Base-by-base conservation (phyloP, 768 basidiomycete genomes). In the Suillus hirtellus region DNA sequence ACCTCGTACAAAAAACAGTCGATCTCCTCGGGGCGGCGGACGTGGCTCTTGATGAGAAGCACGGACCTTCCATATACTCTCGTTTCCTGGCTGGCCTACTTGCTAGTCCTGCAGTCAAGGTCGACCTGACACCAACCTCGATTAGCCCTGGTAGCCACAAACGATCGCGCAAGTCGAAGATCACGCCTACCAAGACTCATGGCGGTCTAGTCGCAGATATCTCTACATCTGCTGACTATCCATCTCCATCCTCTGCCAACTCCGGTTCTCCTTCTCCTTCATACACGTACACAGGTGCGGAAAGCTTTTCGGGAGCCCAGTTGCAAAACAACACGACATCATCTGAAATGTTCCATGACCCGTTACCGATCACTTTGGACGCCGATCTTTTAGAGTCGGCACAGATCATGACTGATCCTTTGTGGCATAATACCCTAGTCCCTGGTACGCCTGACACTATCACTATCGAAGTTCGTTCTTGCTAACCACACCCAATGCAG, bases 51-150 rank as follows among this genome's bases (percentile, higher is more conserved):
- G 93, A 95, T 74, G 88, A 90, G 34, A 86, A 87, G 19, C 92
- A 94, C 70, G 90, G 89, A 0, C 92, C 92, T 1, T 89, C 86
- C 71, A 78, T 93, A 6, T 93, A 92, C 72, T 85, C 92, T 0
- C 87, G 85, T 55, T 94, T 94, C 82, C 80, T 95, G 53, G 84
- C 84, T 50, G 86, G 87, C 42, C 80, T 94, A 5, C 81, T 94
- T 9, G 84, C 84, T 17, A 83, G 82, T 27, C 55, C 55, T 24
- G 24, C 17, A 3, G 55, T 58, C 38, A 40, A 24, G 10, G 17
- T 58, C 17, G 38, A 58, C 38, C 38, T 58, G 38, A 27, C 24
- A 40, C 38, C 24, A 52, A 10, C 31, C 31, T 19, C 10, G 35
- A 42, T 3, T 3, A 58, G 17, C 38, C 55, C 55, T 5, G 15